Evolutionary conservation across 2,329 filamentous ascomycete species (phyloP), one percentile per base, ranked within the genome.

Genomic region (Fusarium sambucinum): DNA sequence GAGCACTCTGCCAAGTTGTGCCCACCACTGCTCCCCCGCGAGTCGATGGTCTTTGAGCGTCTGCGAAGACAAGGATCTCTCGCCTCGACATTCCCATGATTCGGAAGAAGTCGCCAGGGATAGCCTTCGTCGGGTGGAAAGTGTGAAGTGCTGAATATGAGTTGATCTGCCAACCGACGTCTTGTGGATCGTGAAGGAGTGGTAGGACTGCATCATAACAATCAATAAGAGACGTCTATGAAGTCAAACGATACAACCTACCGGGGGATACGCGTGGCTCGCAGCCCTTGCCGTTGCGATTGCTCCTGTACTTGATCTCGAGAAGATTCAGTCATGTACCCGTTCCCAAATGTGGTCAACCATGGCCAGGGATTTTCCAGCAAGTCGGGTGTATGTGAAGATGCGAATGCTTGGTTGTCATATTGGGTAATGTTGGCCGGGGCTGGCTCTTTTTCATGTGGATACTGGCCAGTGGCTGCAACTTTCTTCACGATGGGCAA

Each of bases 191-290:
- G 50, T 19, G 46, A 46, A 37, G 59, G 48, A 44, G 50, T 46
- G 21, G 51, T 37, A 19, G 57, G 66, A 35, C 66, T 70, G 35
- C 27, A 23, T 17, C 29, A 25, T 52, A 17, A 38, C 16, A 6
- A 42, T 70, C 30, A 69, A 42, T 35, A 59, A 48, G 51, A 12
- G 19, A 13, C 29, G 32, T 17, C 14, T 21, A 4, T 27, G 16
- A 9, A 21, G 33, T n/a, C 14, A 17, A 35, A 38, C 17, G 5
- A 25, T 13, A 44, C 1, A 29, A 44, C 57, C 46, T 47, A 59
- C 66, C 41, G 41, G 6, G 63, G 62, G 21, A 65, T 65, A 12
- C 62, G 61, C 16, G 62, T 60, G n/a, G 60, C 53, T 33, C 61
- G 60, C n/a, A 19, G 10, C 25, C 35, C 46, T 33, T 59, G 60